Evolutionary conservation across 352 stramenopile genomes (phyloP).

Genomic region (Phytopythium aichiense): DNA sequence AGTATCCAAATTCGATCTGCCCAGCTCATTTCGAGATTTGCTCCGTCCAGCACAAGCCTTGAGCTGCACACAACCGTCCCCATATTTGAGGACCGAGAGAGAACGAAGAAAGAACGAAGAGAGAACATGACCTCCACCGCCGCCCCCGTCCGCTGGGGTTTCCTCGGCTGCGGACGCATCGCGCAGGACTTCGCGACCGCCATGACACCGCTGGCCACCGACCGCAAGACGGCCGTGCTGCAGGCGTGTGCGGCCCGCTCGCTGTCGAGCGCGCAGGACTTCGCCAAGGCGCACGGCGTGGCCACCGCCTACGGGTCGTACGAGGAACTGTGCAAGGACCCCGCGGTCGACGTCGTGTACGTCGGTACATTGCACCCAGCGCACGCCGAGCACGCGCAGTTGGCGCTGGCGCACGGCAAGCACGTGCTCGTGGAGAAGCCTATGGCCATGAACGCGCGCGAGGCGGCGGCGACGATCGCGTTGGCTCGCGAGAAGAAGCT

Average conservation of each 20-base stretch:
- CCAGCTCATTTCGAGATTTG: slow-evolving; percentile 1
- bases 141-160: slow-evolving; percentile 32
- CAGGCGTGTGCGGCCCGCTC: slow-evolving; percentile 52
- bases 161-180: slow-evolving; percentile 70
- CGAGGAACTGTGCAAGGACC: slow-evolving; percentile 73
- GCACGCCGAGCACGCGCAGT: slow-evolving; percentile 70
- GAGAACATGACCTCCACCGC: background rate
- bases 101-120: background rate
- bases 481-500: slow-evolving; percentile 63
- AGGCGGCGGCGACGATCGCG: slow-evolving; percentile 65
- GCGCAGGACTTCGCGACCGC: slow-evolving; percentile 52
- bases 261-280: slow-evolving; percentile 38
- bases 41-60: background rate
- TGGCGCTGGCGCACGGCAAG: slow-evolving; percentile 83
- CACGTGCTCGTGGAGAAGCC: slow-evolving; percentile 94
- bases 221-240: slow-evolving; percentile 17
- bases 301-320: slow-evolving; percentile 77
- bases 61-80: background rate
- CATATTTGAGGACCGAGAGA: no score
- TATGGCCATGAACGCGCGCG: slow-evolving; percentile 81
- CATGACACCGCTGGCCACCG: slow-evolving; percentile 17
- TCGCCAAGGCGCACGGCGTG: slow-evolving; percentile 42
- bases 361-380: slow-evolving; percentile 88
- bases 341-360: slow-evolving; percentile 90
- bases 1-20: no score